These are phyloP conservation scores for Geotrichum siamense DNA, from an alignment of 1,139 yeast genomes.

Conservation along the genomic window DNA sequence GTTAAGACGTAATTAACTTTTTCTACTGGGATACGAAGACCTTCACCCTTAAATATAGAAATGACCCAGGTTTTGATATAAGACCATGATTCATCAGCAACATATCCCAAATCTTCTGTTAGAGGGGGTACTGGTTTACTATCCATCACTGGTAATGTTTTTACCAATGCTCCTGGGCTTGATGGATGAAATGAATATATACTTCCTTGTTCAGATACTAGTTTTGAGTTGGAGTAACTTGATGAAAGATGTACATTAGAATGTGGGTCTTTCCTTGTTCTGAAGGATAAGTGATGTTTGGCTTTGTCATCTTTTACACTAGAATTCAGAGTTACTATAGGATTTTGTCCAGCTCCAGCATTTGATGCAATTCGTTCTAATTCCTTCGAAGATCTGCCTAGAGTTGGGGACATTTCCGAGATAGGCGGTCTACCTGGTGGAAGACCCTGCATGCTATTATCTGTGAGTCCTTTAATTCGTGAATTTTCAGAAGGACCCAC, in stretches of 20 bases:
- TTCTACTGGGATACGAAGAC: constrained; percentile 47
- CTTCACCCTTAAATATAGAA: constrained; percentile 46
- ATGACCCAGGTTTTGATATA: constrained; percentile 40
- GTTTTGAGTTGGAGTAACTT: constrained; percentile 43
- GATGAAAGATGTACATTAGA: constrained; percentile 40
- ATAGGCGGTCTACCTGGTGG: constrained; percentile 32
- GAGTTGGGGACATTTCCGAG: constrained; percentile 36
- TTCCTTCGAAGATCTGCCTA: constrained; percentile 40
- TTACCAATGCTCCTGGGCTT: constrained; percentile 31
- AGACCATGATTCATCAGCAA: constrained; percentile 46
- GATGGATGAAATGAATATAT: constrained; percentile 44
- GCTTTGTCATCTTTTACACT: constrained; percentile 16
- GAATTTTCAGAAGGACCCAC: constrained; percentile 22
- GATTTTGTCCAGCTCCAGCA: constrained; percentile 25
- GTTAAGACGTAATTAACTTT: constrained; percentile 47
- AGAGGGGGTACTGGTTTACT: constrained; percentile 30
- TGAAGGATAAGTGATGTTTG: constrained; percentile 39
- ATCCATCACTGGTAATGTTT: constrained; percentile 31
- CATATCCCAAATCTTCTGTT: constrained; percentile 41
- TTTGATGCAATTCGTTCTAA: constrained; percentile 40
- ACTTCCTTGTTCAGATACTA: constrained; percentile 39
- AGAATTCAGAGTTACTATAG: constrained; percentile 23
- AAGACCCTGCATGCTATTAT: constrained; percentile 32
- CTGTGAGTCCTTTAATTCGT: constrained; percentile 23
- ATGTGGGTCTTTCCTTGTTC: constrained; percentile 37